Conservation (phyloP, 306 rosid genomes). For the Rubus idaeus region DNA sequence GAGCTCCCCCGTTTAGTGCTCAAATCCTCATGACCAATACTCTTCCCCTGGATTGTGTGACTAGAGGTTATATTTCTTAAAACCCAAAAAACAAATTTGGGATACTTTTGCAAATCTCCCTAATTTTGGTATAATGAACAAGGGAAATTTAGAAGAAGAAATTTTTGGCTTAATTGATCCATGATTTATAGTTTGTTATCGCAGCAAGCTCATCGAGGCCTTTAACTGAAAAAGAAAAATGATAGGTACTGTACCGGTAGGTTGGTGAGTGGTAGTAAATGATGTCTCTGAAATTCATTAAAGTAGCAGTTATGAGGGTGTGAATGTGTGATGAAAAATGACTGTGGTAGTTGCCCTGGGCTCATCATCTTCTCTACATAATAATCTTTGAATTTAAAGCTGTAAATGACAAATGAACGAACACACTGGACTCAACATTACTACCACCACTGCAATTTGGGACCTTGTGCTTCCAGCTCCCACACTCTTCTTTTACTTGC, state of each 20-base stretch:
- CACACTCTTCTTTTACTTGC: conserved; percentile 10
- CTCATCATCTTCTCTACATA: neutral
- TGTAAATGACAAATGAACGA: neutral
- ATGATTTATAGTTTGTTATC: neutral
- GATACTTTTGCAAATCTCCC: too few species aligned
- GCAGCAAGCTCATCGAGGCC: neutral
- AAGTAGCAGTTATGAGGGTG: conserved; percentile 53
- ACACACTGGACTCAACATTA: neutral
- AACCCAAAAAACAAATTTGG: too few species aligned
- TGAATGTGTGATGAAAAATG: conserved; percentile 39
- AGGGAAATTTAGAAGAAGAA: too few species aligned
- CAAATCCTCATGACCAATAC: too few species aligned
- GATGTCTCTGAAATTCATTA: conserved; percentile 28
- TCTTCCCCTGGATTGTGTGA: too few species aligned
- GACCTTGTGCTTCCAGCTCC: neutral
- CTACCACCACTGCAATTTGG: conserved; percentile 3
- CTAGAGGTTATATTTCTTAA: too few species aligned
- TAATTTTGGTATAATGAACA: too few species aligned
- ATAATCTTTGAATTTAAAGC: conserved; percentile 2
- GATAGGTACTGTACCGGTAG: conserved; percentile 2
- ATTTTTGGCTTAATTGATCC: neutral
- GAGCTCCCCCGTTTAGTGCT: too few species aligned
- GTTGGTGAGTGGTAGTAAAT: conserved; percentile 31
- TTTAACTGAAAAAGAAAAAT: neutral
- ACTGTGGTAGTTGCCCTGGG: conserved; percentile 51